Evolutionary conservation across 805 yeast genomes (phyloP).

Genomic region (Yarrowia alimentaria): DNA sequence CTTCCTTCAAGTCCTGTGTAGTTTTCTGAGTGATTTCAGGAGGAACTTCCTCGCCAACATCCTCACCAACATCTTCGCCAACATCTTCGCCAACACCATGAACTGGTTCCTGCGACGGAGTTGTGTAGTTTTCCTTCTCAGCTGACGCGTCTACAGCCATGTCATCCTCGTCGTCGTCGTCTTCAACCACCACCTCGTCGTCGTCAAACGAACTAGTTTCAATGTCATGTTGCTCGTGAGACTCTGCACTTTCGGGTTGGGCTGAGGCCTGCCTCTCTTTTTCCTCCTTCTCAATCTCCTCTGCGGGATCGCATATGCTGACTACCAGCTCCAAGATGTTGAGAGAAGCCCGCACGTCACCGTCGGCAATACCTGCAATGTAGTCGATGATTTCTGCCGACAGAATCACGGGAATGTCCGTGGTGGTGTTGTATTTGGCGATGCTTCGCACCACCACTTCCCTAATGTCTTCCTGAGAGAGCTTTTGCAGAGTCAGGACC

Average conservation of each 20-base stretch:
- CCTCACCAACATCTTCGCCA: too few relatives aligned
- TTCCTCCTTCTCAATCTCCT: constrained; percentile 34
- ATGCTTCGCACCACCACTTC: constrained; percentile 59
- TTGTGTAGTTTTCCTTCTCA: too few relatives aligned
- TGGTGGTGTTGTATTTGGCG: constrained; percentile 54
- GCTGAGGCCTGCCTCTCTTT: too few relatives aligned
- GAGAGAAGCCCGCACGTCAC: constrained; percentile 84
- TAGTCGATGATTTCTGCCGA: constrained; percentile 59
- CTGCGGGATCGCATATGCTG: constrained; percentile 31
- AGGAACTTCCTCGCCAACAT: too few relatives aligned
- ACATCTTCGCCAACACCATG: too few relatives aligned
- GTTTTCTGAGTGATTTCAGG: too few relatives aligned
- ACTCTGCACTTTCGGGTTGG: too few relatives aligned
- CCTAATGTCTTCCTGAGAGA: constrained; percentile 50
- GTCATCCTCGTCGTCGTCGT: background rate
- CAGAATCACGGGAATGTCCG: constrained; percentile 45
- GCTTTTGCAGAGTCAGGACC: constrained; percentile 63
- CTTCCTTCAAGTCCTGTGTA: too few relatives aligned
- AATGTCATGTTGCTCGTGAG: too few relatives aligned
- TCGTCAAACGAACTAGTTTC: too few relatives aligned
- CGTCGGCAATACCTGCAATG: constrained; percentile 71
- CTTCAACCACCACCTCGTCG: background rate
- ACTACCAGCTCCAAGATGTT: constrained; percentile 66
- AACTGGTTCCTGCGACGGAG: too few relatives aligned
- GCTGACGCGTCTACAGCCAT: too few relatives aligned